These are phyloP conservation scores for Mycena indigotica DNA, from an alignment of 768 basidiomycete genomes.

Conservation along the genomic window DNA sequence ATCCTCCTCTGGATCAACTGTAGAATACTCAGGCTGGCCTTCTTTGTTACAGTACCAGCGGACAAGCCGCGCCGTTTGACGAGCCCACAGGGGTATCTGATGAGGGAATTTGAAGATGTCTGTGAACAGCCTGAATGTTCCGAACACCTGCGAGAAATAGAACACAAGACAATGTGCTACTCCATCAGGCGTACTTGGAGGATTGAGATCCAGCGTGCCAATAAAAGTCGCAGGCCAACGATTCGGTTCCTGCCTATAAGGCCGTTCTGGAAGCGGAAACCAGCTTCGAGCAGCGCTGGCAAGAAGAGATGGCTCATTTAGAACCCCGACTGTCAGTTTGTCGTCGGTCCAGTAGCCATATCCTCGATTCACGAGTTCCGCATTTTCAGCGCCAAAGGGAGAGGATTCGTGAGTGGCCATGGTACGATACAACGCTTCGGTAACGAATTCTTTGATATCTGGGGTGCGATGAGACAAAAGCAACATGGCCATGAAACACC, in stretches of 20 bases:
- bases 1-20: background rate
- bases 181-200: background rate
- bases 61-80: slow-evolving; percentile 40
- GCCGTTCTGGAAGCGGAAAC: background rate
- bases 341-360: background rate
- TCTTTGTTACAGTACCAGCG: slow-evolving; percentile 28
- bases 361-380: background rate
- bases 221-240: background rate
- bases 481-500: background rate
- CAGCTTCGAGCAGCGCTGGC: background rate
- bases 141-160: no score
- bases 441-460: background rate
- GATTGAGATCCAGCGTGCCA: no score
- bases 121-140: background rate
- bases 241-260: background rate
- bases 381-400: background rate
- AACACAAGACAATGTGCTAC: no score
- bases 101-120: slow-evolving; percentile 42
- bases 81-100: slow-evolving; percentile 36
- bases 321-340: background rate
- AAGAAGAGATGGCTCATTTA: background rate
- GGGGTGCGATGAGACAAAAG: no score
- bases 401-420: background rate
- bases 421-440: no score
- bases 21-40: background rate